A percentile compares a stretch with the other conserved stretches of the same genome.
Conservation (phyloP, 2,329 filamentous ascomycete genomes). For the Stachybotrys chlorohalonatus region DNA sequence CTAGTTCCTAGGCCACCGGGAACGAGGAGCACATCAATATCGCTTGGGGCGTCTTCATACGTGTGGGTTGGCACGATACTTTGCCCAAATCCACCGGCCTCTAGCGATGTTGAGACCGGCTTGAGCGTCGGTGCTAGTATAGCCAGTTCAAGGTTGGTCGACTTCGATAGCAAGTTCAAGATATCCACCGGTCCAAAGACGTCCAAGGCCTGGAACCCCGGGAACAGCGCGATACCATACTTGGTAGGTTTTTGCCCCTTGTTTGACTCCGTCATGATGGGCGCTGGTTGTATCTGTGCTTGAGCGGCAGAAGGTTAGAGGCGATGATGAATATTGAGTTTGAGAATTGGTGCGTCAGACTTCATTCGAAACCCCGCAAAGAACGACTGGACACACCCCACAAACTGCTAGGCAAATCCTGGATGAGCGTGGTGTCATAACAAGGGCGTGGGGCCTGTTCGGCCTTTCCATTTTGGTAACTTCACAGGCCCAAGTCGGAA, state of each 20-base stretch:
- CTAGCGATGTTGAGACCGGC: conserved; percentile 4
- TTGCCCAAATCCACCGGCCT: conserved; percentile 8
- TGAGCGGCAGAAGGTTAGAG: too few relatives aligned
- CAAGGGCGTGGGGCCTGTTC: neutral
- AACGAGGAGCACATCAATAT: conserved; percentile 45
- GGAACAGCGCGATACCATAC: conserved; percentile 12
- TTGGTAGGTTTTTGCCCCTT: conserved; percentile 5
- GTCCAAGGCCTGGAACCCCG: conserved; percentile 13
- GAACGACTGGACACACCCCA: too few relatives aligned
- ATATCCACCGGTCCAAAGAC: conserved; percentile 11
- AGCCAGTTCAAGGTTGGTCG: conserved; percentile 2
- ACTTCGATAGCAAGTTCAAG: conserved; percentile 4
- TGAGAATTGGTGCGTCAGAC: too few relatives aligned
- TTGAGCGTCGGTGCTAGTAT: conserved; percentile 4
- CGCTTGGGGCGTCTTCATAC: conserved; percentile 29
- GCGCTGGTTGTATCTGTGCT: neutral
- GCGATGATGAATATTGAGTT: too few relatives aligned
- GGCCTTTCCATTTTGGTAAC: neutral
- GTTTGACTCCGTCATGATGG: neutral
- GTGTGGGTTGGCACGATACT: conserved; percentile 24
- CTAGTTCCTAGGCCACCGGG: conserved; percentile 41
- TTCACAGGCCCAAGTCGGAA: neutral
- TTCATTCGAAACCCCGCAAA: too few relatives aligned
- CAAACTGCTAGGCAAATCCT: neutral
- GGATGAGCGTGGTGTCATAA: neutral